A percentile compares a stretch with the other conserved stretches of the same genome.
Evolutionary conservation across 495 filamentous ascomycete genomes (phyloP).

Genomic region (Aspergillus bridgeri): DNA sequence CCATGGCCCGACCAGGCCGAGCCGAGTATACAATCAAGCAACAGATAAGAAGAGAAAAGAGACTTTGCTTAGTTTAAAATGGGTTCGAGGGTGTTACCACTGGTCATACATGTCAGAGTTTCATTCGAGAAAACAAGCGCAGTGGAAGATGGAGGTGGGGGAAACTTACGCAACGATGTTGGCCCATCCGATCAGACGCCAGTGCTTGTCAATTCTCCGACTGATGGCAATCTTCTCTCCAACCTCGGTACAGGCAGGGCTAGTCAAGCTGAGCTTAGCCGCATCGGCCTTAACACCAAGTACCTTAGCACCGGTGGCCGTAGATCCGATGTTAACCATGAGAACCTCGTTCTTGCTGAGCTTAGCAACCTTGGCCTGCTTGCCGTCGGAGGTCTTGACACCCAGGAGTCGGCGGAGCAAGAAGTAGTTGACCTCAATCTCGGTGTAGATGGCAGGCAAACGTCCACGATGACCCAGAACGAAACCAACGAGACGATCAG

Average conservation of each 20-base stretch:
- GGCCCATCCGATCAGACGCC: conserved; percentile 97
- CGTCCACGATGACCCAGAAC: conserved; percentile 90
- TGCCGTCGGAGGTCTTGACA: conserved; percentile 96
- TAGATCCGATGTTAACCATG: conserved; percentile 99
- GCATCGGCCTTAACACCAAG: conserved; percentile 95
- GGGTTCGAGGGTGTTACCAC: conserved; percentile 54
- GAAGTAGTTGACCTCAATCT: conserved; percentile 99
- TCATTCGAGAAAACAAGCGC: not conserved
- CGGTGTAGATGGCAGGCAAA: conserved; percentile 91
- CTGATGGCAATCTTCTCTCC: conserved; percentile 97
- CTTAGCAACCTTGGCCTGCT: conserved; percentile 98
- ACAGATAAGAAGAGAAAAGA: not conserved
- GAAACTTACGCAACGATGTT: conserved; percentile 73
- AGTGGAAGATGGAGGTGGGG: not conserved
- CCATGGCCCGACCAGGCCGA: conserved; percentile 12
- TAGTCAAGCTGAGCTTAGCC: conserved; percentile 84
- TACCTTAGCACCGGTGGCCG: conserved; percentile 93
- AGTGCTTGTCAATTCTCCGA: conserved; percentile 98
- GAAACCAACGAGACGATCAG: conserved; percentile 97
- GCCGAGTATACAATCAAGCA: conserved; percentile 10
- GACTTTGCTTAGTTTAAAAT: conserved; percentile 38
- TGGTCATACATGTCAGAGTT: conserved; percentile 12
- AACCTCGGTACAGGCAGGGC: conserved; percentile 86
- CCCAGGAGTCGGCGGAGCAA: conserved; percentile 87
- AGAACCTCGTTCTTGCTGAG: conserved; percentile 93